Evolutionary conservation across 2,329 filamentous ascomycete genomes (phyloP).

Genomic region (Colletotrichum tropicicola): DNA sequence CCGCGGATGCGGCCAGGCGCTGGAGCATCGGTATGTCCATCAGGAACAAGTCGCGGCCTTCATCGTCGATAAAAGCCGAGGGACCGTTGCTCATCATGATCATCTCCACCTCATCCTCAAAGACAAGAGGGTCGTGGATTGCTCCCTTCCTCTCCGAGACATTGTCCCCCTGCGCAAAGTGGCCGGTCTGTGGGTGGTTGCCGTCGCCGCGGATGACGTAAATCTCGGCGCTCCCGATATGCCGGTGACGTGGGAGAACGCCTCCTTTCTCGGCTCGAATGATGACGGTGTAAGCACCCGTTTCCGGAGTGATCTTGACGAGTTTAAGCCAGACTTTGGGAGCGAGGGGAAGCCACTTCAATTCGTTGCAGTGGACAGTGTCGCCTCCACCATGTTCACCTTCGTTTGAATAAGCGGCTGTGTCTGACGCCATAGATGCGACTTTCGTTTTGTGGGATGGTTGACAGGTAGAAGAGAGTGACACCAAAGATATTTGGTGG

Average conservation of each 20-base stretch:
- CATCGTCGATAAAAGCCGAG: neutral
- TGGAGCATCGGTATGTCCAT: slow-evolving; percentile 13
- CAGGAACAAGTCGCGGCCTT: neutral
- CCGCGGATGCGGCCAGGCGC: neutral
- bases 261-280: slow-evolving; percentile 1
- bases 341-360: neutral
- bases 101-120: neutral
- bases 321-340: neutral
- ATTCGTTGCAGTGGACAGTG: neutral
- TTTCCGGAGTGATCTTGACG: neutral
- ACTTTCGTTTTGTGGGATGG: neutral
- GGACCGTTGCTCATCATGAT: neutral
- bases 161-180: neutral
- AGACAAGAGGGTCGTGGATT: neutral
- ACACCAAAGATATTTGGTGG: too few species aligned
- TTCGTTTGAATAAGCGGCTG: neutral
- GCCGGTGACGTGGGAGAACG: neutral
- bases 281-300: slow-evolving; percentile 1
- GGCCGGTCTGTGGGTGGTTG: neutral
- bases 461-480: neutral
- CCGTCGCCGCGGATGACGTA: neutral
- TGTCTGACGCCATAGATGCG: neutral
- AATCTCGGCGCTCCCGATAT: neutral
- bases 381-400: neutral
- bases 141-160: neutral